Conservation (phyloP, 2,329 filamentous ascomycete genomes). For the Fusarium drepaniforme region DNA sequence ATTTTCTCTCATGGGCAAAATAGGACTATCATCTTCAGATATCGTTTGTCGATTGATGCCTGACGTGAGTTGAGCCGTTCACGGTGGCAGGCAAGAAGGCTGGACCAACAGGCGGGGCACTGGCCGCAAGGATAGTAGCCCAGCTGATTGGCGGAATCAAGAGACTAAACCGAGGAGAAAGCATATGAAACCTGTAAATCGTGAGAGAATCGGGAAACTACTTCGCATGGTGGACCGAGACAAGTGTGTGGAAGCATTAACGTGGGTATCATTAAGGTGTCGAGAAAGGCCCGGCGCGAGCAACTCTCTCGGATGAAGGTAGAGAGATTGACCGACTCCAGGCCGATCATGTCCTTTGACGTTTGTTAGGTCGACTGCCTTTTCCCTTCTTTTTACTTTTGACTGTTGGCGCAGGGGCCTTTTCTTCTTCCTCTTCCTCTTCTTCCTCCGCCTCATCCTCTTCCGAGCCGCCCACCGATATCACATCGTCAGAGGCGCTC, state of each 20-base stretch:
- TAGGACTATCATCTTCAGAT: background rate
- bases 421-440: conserved; percentile 41
- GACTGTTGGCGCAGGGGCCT: conserved; percentile 10
- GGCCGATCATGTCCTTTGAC: conserved; percentile 40
- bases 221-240: background rate
- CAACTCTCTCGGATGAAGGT: conserved; percentile 33
- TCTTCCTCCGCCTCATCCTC: conserved; percentile 45
- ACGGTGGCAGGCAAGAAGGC: background rate
- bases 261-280: conserved; percentile 40
- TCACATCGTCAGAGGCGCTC: conserved; percentile 55
- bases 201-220: background rate
- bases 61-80: background rate
- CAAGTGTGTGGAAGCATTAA: conserved; percentile 24
- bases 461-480: conserved; percentile 46
- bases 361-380: conserved; percentile 41
- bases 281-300: conserved; percentile 25
- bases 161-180: background rate
- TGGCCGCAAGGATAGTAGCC: background rate
- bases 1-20: background rate
- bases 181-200: background rate
- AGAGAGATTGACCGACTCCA: conserved; percentile 25
- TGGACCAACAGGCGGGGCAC: conserved; percentile 4
- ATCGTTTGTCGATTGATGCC: background rate
- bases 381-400: conserved; percentile 37
- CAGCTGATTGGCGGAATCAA: background rate